Base-by-base conservation (phyloP, 176 grass and related monocot species). In the Carex pumila region DNA sequence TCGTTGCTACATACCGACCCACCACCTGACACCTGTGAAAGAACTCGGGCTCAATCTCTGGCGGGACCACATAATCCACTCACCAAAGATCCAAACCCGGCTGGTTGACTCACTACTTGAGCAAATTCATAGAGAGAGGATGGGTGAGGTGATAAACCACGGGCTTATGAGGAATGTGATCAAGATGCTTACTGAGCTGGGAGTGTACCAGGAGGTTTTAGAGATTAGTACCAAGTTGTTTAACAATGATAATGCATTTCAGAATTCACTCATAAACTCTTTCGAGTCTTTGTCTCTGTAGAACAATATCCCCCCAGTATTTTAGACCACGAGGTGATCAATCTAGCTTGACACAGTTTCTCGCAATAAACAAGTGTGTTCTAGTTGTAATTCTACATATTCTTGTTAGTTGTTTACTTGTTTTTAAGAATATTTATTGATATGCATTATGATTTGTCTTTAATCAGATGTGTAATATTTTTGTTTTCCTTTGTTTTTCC, bases 141-240 rank as follows among this genome's bases (percentile, higher is more conserved):
- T 79, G 2, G 90, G 93, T n/a, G 90, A 94, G 25, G 90, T 94
- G 37, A 94, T 94, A 85, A 94, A 94, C 47, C 83, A 86, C 80
- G 85, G 86, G 12, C 84, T 94, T 85, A 92, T 92, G 90, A 90
- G 92, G 88, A 94, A 71, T 52, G 88, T 91, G 58, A 90, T 90
- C 36, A 91, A 95, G 75, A 95, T 95, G 93, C 81, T 92, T 61
- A 92, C 90, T 79, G 89, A 91, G 73, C 86, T 95, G 37, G 93
- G 93, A 60, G 93, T 92, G 70, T 92, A 95, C 60, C 90, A 95
- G 87, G 93, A 92, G 57, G 93, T 92, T 89, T 95, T 92, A 79
- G 85, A 87, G 58, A 95, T 92, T 41, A 92, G 89, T 59, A 89
- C 41, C 19, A 79, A 84, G 73, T 86, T 90, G 76, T 95, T 95